Percentiles rank a stretch among this genome's conserved stretches.
Evolutionary conservation across 106 monocot genomes (phyloP).

Genomic region (Dendrobium catenatum): DNA sequence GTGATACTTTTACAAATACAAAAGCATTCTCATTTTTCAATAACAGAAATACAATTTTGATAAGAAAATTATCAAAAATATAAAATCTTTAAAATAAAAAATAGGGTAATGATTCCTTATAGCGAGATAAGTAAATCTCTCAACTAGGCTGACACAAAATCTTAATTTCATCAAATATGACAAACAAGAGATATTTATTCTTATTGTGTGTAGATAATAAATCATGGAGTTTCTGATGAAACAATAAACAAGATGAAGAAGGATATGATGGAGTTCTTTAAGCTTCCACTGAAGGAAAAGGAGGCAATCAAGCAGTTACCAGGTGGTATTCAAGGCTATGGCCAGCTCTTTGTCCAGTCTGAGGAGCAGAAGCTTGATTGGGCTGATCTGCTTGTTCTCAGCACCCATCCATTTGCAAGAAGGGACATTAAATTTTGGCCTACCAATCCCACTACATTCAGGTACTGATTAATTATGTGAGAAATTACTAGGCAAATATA

Average conservation of each 20-base stretch:
- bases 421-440: slow-evolving; percentile 34
- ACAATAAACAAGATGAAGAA: slow-evolving; percentile 16
- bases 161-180: no score
- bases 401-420: background rate
- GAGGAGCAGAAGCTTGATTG: slow-evolving; percentile 35
- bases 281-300: slow-evolving; percentile 27
- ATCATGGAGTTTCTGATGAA: slow-evolving; percentile 21
- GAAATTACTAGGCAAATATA: no score
- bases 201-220: slow-evolving; percentile 11
- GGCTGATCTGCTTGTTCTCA: slow-evolving; percentile 22
- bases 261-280: slow-evolving; percentile 26
- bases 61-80: no score
- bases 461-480: slow-evolving; percentile 11
- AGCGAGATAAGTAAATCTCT: no score
- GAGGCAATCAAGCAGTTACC: slow-evolving; percentile 8
- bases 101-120: no score
- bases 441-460: slow-evolving; percentile 27
- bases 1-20: no score
- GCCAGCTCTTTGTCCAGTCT: slow-evolving; percentile 30
- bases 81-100: no score
- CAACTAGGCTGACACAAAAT: no score
- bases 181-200: no score
- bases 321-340: slow-evolving; percentile 23
- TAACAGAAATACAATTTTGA: no score
- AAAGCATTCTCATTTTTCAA: no score